phyloP scores from a whole-genome alignment of 768 basidiomycete species.

The Lyophyllum shimeji region DNA sequence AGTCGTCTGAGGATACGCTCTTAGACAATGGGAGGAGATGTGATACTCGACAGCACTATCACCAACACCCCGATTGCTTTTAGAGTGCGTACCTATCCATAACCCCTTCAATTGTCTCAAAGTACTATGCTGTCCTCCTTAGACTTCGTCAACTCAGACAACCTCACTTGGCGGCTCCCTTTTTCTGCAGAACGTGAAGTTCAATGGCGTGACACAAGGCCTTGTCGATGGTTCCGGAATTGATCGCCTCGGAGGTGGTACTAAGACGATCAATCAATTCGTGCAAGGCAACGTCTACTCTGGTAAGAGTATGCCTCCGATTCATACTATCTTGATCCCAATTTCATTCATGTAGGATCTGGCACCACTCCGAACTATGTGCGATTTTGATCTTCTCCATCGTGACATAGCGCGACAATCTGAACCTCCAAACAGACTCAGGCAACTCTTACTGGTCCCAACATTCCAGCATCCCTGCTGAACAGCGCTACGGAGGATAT shows the following conservation, averaged over 20 bases:
- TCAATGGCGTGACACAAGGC: constrained; percentile 61
- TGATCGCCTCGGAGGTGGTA: constrained; percentile 59
- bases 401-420: constrained; percentile 19
- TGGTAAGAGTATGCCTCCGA: constrained; percentile 28
- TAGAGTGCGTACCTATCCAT: background rate
- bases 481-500: constrained; percentile 53
- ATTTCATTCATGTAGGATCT: background rate
- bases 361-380: background rate
- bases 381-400: background rate
- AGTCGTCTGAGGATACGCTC: background rate
- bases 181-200: constrained; percentile 60
- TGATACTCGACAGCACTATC: constrained; percentile 64
- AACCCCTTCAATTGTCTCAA: background rate
- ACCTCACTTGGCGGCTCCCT: constrained; percentile 54
- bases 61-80: constrained; percentile 47
- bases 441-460: constrained; percentile 44
- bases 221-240: constrained; percentile 56
- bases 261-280: constrained; percentile 60
- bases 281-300: constrained; percentile 34
- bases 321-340: background rate
- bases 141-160: constrained; percentile 17
- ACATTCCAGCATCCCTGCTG: constrained; percentile 57
- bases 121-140: background rate
- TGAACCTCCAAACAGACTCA: constrained; percentile 46
- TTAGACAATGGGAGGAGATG: constrained; percentile 55